A percentile compares a stretch with the other conserved stretches of the same genome.
Conservation (phyloP, 2,329 filamentous ascomycete species). For the Nemania sp. region DNA sequence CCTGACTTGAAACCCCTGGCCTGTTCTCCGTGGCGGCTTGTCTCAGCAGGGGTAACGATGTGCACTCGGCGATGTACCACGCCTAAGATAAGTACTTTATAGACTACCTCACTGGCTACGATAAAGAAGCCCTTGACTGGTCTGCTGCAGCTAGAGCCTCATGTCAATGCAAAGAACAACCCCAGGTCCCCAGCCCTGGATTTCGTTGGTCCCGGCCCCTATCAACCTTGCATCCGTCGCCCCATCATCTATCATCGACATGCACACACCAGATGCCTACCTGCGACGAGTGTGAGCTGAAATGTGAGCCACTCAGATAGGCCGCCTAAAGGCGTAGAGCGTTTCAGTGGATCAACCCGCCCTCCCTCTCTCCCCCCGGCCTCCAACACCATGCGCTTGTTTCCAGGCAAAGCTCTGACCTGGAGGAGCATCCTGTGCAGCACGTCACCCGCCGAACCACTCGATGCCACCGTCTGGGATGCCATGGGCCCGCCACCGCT, state of each 20-base stretch:
- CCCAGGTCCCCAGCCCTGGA: not conserved
- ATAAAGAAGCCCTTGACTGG: constrained; percentile 16
- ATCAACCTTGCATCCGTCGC: not conserved
- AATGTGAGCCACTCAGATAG: constrained; percentile 13
- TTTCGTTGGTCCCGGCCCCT: not conserved
- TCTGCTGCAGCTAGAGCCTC: constrained; percentile 35
- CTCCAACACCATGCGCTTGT: not conserved
- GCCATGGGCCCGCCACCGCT: not conserved
- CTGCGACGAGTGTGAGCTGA: too few species aligned
- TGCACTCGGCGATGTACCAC: too few species aligned
- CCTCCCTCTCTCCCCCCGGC: not conserved
- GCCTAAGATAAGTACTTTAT: too few species aligned
- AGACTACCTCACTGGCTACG: too few species aligned
- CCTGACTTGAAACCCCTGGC: constrained; percentile 29
- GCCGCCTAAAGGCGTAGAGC: not conserved
- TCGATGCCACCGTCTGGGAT: not conserved
- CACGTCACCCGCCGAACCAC: constrained; percentile 8
- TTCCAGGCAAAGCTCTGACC: not conserved
- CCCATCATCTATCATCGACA: not conserved
- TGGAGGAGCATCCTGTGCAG: too few species aligned
- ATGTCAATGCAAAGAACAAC: constrained; percentile 33
- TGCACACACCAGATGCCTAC: too few species aligned
- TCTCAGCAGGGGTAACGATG: too few species aligned
- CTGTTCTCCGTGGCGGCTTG: constrained; percentile 26
- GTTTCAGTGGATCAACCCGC: constrained; percentile 9